phyloP scores from a whole-genome alignment of 2,329 filamentous ascomycete genomes.

The Sporothrix mexicana region DNA sequence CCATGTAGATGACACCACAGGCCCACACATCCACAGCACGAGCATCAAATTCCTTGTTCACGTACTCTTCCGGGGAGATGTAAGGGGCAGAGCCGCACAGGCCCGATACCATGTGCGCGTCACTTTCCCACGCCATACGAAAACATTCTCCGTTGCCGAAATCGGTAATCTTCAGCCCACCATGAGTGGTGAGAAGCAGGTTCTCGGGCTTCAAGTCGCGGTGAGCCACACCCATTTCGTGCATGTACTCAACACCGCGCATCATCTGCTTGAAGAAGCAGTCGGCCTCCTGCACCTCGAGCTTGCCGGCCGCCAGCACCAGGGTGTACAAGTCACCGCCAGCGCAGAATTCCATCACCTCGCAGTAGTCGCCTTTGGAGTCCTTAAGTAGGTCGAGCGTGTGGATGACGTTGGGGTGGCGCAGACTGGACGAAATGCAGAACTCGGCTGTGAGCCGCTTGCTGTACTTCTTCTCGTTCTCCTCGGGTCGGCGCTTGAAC shows the following conservation, averaged over 20 bases:
- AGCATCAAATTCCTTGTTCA: conserved; percentile 93
- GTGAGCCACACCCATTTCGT: conserved; percentile 98
- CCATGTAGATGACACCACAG: conserved; percentile 99
- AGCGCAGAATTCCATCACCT: conserved; percentile 99
- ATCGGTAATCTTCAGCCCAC: conserved; percentile 95
- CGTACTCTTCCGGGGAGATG: conserved; percentile 96
- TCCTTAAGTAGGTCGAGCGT: conserved; percentile 95
- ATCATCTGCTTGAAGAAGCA: conserved; percentile 99
- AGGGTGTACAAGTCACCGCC: conserved; percentile 95
- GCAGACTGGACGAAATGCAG: conserved; percentile 95
- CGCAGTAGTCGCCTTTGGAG: conserved; percentile 95
- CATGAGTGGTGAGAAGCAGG: conserved; percentile 87
- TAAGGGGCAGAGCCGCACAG: conserved; percentile 96
- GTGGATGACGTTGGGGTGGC: conserved; percentile 97
- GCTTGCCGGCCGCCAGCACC: conserved; percentile 86
- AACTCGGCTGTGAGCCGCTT: conserved; percentile 97
- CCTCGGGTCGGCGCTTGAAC: conserved; percentile 90
- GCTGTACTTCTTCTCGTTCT: conserved; percentile 96
- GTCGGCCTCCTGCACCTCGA: conserved; percentile 91
- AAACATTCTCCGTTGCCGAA: conserved; percentile 99
- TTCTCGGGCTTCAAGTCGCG: conserved; percentile 98
- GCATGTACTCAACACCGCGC: conserved; percentile 98
- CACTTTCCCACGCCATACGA: conserved; percentile 98
- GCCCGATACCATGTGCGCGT: conserved; percentile 97
- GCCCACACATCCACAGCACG: conserved; percentile 98